Evolutionary conservation across 139 green algal species (phyloP).

Genomic region (Picochlorum costavermella): DNA sequence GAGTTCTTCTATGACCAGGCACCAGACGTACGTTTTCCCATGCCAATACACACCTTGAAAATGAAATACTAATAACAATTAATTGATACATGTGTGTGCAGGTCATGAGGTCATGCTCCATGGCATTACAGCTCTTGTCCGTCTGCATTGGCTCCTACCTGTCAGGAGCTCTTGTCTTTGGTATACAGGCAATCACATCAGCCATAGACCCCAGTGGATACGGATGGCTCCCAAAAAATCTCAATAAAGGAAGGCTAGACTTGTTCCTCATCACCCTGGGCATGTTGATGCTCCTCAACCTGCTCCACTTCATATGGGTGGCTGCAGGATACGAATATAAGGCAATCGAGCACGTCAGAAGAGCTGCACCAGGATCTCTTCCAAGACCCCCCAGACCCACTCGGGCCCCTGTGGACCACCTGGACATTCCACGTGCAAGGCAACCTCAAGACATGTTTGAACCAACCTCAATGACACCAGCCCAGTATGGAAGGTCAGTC

Average conservation of each 20-base stretch:
- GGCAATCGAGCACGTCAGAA: conserved; percentile 49
- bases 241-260: conserved; percentile 71
- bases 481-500: conserved; percentile 36
- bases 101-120: conserved; percentile 82
- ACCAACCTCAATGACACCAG: conserved; percentile 9
- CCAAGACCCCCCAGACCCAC: neutral
- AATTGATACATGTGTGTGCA: too few relatives aligned
- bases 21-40: conserved; percentile 42
- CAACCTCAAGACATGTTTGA: conserved; percentile 12
- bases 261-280: conserved; percentile 65
- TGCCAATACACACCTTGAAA: too few relatives aligned
- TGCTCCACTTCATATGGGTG: conserved; percentile 54
- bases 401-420: neutral
- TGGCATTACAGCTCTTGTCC: conserved; percentile 75
- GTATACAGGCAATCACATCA: conserved; percentile 20
- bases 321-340: conserved; percentile 76
- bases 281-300: conserved; percentile 52
- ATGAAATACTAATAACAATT: too few relatives aligned
- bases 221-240: conserved; percentile 45
- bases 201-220: conserved; percentile 4
- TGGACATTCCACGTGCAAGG: neutral
- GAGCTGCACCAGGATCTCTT: conserved; percentile 9
- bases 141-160: conserved; percentile 77
- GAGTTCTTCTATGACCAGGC: conserved; percentile 96
- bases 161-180: conserved; percentile 51